Base-by-base conservation (phyloP, 78 protist species). In the Dictyostelium capitatum region DNA sequence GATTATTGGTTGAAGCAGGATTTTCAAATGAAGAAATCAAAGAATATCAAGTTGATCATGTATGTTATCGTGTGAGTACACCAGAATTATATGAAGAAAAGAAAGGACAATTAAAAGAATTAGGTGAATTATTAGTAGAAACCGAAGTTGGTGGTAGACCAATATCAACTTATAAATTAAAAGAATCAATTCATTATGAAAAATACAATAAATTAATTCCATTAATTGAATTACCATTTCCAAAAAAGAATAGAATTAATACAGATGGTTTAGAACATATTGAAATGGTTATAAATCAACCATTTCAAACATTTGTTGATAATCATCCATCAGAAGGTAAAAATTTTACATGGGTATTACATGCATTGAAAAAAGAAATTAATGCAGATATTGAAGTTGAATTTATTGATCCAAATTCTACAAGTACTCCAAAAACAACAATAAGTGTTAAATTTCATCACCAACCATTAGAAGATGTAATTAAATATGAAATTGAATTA, bases 391-490 rank as follows among this genome's bases (percentile, higher is more conserved):
- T 87, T 1, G 92, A 87, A 80, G 7, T 67, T 15, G 92, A 87
- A 64, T 87, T 77, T 37, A 23, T 23, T 46, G 78, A 50, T 57
- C 92, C 56, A 57, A 65, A 77, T 32, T 48, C 5, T 47, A 74
- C 12, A 41, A 74, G 10, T 47, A 77, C 32, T 74, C 70, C 28
- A 53, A 25, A 78, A 37, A 69, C 80, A 41, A 83, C 90, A 5
- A 47, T 87, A 19, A 75, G 83, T 28, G 92, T 80, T n/a, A 87
- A 87, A 54, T 87, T 87, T 48, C 92, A 87, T 64, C 92, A 77
- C 32, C 84, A 77, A 77, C 0, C 92, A 23, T 50, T 87, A n/a
- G 92, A 87, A 20, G 79, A 74, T 50, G 92, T 87, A 4, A 67
- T 85, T 48, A 82, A 74, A 59, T 46, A 46, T 46, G 92, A 85